Evolutionary conservation across 305 asterid genomes (phyloP).

Genomic region (Fraxinus velutina): DNA sequence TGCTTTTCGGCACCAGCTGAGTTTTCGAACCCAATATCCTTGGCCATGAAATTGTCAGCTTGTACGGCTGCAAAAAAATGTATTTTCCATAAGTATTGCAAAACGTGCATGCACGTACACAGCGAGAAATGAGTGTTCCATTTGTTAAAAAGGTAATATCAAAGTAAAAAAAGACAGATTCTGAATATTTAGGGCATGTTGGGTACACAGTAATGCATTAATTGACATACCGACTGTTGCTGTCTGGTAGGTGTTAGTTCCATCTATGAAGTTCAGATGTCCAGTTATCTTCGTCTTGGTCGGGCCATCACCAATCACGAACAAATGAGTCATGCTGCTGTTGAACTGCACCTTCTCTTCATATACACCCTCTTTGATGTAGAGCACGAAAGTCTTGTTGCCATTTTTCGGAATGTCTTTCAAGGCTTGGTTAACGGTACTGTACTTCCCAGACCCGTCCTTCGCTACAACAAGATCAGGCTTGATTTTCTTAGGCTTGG

Average conservation of each 20-base stretch:
- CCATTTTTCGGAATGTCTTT: slow-evolving; percentile 20
- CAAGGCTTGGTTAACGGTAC: slow-evolving; percentile 36
- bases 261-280: slow-evolving; percentile 25
- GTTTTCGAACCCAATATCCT: slow-evolving; percentile 44
- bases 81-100: neutral
- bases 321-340: slow-evolving; percentile 22
- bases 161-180: neutral
- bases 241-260: slow-evolving; percentile 25
- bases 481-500: neutral
- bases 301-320: slow-evolving; percentile 48
- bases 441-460: slow-evolving; percentile 42
- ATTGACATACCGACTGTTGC: slow-evolving; percentile 35
- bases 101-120: neutral
- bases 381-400: slow-evolving; percentile 30
- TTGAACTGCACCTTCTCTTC: slow-evolving; percentile 27
- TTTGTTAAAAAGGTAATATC: neutral
- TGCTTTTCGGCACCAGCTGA: slow-evolving; percentile 37
- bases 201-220: neutral
- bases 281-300: slow-evolving; percentile 36
- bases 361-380: slow-evolving; percentile 43
- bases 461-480: slow-evolving; percentile 38
- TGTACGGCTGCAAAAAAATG: slow-evolving; percentile 29
- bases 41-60: slow-evolving; percentile 41
- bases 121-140: neutral
- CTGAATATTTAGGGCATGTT: neutral